A percentile compares a stretch with the other conserved stretches of the same genome.
These are phyloP conservation scores for Boletus subcaerulescens DNA, from an alignment of 768 basidiomycete genomes.

Conservation along the genomic window DNA sequence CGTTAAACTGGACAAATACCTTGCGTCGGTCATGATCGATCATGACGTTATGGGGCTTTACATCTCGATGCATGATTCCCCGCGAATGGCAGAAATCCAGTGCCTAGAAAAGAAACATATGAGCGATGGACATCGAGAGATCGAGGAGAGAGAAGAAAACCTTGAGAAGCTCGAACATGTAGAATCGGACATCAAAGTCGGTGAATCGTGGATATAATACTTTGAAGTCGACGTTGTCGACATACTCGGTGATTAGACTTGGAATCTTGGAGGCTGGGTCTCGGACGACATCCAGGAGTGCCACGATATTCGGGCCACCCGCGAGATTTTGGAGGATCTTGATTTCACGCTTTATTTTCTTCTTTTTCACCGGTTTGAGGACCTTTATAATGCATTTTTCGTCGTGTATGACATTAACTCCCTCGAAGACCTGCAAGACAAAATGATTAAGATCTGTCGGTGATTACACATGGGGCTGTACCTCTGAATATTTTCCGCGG, in stretches of 20 bases:
- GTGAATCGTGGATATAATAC: slow-evolving; percentile 92
- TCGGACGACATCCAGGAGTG: slow-evolving; percentile 91
- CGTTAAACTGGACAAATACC: slow-evolving; percentile 41
- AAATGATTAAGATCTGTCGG: slow-evolving; percentile 12
- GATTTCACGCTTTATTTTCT: slow-evolving; percentile 99
- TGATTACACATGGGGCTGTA: slow-evolving; percentile 31
- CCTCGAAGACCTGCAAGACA: slow-evolving; percentile 76
- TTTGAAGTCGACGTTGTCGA: slow-evolving; percentile 98
- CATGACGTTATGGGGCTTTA: slow-evolving; percentile 99
- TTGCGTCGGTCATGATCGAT: slow-evolving; percentile 97
- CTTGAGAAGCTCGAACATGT: slow-evolving; percentile 96
- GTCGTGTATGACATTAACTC: slow-evolving; percentile 85
- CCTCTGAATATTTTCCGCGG: slow-evolving; percentile 94
- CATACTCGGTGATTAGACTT: slow-evolving; percentile 94
- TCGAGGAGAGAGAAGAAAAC: slow-evolving; percentile 34
- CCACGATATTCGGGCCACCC: slow-evolving; percentile 93
- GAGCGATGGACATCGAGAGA: background rate
- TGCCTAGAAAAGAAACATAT: slow-evolving; percentile 48
- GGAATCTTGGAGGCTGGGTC: slow-evolving; percentile 97
- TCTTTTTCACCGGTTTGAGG: slow-evolving; percentile 98
- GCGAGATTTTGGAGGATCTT: slow-evolving; percentile 97
- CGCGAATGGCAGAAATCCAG: slow-evolving; percentile 98
- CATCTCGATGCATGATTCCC: slow-evolving; percentile 98
- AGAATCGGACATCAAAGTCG: slow-evolving; percentile 93
- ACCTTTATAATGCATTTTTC: slow-evolving; percentile 99